Base-by-base conservation (phyloP, 73 alveolate genomes). In the Paramecium primaurelia region DNA sequence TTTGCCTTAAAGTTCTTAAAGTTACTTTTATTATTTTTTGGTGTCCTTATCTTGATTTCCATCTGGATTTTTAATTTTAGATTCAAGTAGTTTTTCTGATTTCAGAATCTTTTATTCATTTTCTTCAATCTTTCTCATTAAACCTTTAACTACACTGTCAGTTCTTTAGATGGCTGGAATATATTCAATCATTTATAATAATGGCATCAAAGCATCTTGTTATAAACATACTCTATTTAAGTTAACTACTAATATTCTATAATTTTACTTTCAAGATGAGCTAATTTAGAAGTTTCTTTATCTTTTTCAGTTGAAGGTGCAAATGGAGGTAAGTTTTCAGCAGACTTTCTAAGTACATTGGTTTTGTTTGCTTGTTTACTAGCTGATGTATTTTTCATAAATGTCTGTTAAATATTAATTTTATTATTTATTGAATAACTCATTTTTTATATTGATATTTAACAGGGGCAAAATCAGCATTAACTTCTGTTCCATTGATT, bases 391-490 rank as follows among this genome's bases (percentile, higher is more conserved):
- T 40, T 80, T 49, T 80, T 80, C 91, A 80, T 80, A 75, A 54
- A 44, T 80, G 91, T 80, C 91, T 80, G 91, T 80, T 80, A 80
- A 80, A 80, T 80, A 37, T 80, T 80, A 44, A 80, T 45, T 45
- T 32, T 80, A 26, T 45, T 80, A 40, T 25, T 42, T 22, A 40
- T 25, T 80, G 34, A 26, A 32, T 45, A 26, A 32, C 71, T 80
- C 75, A 80, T 45, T 49, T 26, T 80, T 80, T 45, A 47, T 80
- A 80, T 49, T 80, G 91, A 47, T 80, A 80, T 80, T 80, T 80
- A 80, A 80, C 91, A 32, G 91, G 91, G 58, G 91, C 91, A 14
- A 47, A 4, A 47, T 80, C 91, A 12, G 91, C 91, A 44, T n/a
- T 42, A 32, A 26, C 20, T 28, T 80, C 91, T 6, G 0, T 11